phyloP scores from a whole-genome alignment of 2,329 filamentous ascomycete genomes.

The Nothopassalora personata region DNA sequence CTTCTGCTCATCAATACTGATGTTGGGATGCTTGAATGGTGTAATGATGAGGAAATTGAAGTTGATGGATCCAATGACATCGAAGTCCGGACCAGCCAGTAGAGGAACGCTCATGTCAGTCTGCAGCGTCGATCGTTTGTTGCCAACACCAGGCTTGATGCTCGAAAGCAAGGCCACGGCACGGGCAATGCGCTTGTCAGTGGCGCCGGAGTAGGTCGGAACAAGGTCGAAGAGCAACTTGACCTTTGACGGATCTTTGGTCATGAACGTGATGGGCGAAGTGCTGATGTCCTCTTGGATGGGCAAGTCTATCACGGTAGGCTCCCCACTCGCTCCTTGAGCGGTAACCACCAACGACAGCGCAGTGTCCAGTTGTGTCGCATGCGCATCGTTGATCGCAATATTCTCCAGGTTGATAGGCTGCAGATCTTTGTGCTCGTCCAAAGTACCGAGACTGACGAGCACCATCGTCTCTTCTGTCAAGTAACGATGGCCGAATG shows the following conservation, averaged over 20 bases:
- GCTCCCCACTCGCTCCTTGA: conserved; percentile 75
- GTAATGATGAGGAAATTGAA: conserved; percentile 97
- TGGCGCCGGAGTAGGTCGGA: conserved; percentile 81
- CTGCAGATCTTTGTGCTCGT: conserved; percentile 71
- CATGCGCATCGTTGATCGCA: conserved; percentile 79
- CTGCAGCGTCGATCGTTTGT: conserved; percentile 84
- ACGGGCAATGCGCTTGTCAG: conserved; percentile 78
- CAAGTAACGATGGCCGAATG: conserved; percentile 92
- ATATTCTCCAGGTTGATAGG: conserved; percentile 85
- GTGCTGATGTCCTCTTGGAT: conserved; percentile 92
- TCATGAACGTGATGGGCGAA: conserved; percentile 85
- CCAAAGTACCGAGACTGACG: conserved; percentile 91
- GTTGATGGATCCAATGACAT: conserved; percentile 89
- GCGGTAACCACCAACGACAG: conserved; percentile 88
- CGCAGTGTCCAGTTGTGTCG: conserved; percentile 89
- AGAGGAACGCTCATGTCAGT: conserved; percentile 91
- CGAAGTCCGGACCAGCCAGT: conserved; percentile 70
- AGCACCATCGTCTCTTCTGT: conserved; percentile 83
- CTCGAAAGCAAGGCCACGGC: conserved; percentile 83
- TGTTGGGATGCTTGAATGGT: conserved; percentile 87
- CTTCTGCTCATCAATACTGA: conserved; percentile 82
- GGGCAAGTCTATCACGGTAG: conserved; percentile 83
- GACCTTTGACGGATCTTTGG: conserved; percentile 70
- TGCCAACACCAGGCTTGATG: conserved; percentile 75
- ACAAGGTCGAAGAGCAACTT: conserved; percentile 92